A percentile compares a stretch with the other conserved stretches of the same genome.
These are phyloP conservation scores for Aeschynomene evenia DNA, from an alignment of 306 rosid species.

Conservation along the genomic window DNA sequence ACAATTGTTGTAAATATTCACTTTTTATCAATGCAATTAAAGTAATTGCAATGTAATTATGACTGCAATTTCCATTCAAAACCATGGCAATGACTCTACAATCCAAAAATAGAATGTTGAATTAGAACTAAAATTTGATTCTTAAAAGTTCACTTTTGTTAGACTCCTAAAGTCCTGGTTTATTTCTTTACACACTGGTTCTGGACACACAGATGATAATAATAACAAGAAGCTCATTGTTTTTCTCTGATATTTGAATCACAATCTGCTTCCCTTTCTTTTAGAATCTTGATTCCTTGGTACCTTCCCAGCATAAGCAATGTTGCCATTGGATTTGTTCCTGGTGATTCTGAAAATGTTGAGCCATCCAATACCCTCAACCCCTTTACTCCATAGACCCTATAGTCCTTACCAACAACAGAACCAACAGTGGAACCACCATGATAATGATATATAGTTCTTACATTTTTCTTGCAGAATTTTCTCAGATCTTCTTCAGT, in stretches of 20 bases:
- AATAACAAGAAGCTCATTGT: background rate
- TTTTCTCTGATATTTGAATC: constrained; percentile 9
- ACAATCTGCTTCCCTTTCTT: constrained; percentile 30
- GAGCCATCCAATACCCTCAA: constrained; percentile 68
- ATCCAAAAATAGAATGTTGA: constrained; percentile 1
- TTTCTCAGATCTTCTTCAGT: constrained; percentile 36
- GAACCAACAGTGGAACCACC: constrained; percentile 65
- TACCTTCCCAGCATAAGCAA: constrained; percentile 74
- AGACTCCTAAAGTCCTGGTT: constrained; percentile 9
- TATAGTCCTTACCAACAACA: constrained; percentile 56
- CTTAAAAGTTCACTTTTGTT: constrained; percentile 7
- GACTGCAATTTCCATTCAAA: background rate
- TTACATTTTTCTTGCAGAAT: constrained; percentile 53
- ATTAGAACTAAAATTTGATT: constrained; percentile 14
- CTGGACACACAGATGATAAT: background rate
- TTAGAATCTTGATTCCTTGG: constrained; percentile 64
- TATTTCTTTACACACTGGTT: constrained; percentile 25
- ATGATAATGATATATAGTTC: constrained; percentile 71
- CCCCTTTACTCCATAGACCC: constrained; percentile 53
- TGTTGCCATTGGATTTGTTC: constrained; percentile 80
- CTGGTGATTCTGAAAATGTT: constrained; percentile 65
- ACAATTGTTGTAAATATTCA: no score
- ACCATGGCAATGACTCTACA: background rate
- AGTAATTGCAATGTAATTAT: background rate
- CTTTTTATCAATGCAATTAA: no score